phyloP scores from a whole-genome alignment of 1,284 basidiomycete species.

The Coniferiporia sulphurascens region DNA sequence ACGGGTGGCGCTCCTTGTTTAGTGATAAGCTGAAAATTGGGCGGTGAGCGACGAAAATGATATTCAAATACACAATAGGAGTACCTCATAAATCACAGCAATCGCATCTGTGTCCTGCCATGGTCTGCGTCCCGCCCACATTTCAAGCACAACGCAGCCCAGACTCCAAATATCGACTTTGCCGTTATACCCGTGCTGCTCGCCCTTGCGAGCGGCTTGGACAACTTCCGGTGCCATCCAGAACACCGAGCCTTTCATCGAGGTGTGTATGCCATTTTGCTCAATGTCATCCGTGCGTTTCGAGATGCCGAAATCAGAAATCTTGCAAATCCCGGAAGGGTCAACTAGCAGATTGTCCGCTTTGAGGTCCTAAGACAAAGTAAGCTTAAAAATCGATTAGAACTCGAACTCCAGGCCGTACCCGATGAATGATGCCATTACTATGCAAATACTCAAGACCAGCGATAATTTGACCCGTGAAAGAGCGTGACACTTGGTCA shows the following conservation, averaged over 20 bases:
- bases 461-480: conserved; percentile 87
- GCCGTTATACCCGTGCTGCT: conserved; percentile 70
- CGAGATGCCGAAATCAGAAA: conserved; percentile 97
- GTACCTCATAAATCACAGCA: conserved; percentile 90
- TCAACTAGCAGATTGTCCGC: conserved; percentile 98
- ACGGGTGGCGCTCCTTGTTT: conserved; percentile 85
- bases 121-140: conserved; percentile 94
- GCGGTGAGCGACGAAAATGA: conserved; percentile 2
- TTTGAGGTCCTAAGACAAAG: conserved; percentile 75
- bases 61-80: conserved; percentile 1
- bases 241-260: conserved; percentile 96
- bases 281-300: conserved; percentile 87
- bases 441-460: conserved; percentile 94
- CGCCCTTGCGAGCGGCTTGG: conserved; percentile 66
- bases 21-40: conserved; percentile 61
- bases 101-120: conserved; percentile 90
- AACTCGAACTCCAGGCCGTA: conserved; percentile 31
- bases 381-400: conserved; percentile 5
- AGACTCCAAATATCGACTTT: conserved; percentile 99
- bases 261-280: conserved; percentile 75
- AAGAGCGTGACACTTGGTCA: conserved; percentile 89
- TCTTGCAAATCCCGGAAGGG: conserved; percentile 91
- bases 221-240: conserved; percentile 99
- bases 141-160: conserved; percentile 95
- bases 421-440: conserved; percentile 88